phyloP scores from a whole-genome alignment of 805 yeast species.

The Yarrowia sp. region DNA sequence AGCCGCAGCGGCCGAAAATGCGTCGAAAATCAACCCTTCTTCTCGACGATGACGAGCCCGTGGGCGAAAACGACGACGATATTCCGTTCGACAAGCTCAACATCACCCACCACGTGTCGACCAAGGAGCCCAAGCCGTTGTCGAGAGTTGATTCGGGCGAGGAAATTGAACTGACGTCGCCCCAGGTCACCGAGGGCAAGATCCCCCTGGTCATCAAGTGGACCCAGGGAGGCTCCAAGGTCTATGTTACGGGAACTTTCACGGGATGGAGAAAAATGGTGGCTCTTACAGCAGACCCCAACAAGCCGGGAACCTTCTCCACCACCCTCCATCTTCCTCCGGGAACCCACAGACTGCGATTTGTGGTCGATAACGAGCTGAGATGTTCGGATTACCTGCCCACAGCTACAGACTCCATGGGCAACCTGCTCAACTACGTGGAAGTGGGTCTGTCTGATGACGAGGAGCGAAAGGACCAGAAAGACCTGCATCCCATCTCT shows the following conservation, averaged over 20 bases:
- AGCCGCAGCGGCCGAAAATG: slow-evolving; percentile 24
- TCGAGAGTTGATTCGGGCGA: slow-evolving; percentile 40
- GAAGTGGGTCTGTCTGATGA: slow-evolving; percentile 34
- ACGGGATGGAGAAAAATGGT: slow-evolving; percentile 99
- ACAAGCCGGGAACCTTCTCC: slow-evolving; percentile 36
- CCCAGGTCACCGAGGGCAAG: slow-evolving; percentile 31
- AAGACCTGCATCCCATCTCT: slow-evolving; percentile 23
- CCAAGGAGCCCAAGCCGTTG: slow-evolving; percentile 34
- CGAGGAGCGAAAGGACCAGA: slow-evolving; percentile 18
- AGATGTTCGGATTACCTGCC: slow-evolving; percentile 84
- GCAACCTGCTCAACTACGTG: slow-evolving; percentile 87
- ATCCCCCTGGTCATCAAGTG: slow-evolving; percentile 71
- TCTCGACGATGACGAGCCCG: slow-evolving; percentile 58
- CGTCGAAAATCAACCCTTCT: slow-evolving; percentile 71
- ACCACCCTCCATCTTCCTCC: slow-evolving; percentile 53
- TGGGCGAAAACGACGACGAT: slow-evolving; percentile 32
- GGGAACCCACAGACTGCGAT: slow-evolving; percentile 89
- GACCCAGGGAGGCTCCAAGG: slow-evolving; percentile 96
- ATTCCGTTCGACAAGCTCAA: slow-evolving; percentile 54
- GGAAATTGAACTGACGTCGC: slow-evolving; percentile 36
- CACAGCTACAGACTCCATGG: slow-evolving; percentile 94
- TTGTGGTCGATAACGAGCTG: slow-evolving; percentile 89
- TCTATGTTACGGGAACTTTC: slow-evolving; percentile 94
- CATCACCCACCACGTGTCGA: slow-evolving; percentile 34
- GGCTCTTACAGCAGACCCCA: slow-evolving; percentile 57